These are phyloP conservation scores for Magnusiomyces suaveolens DNA, from an alignment of 1,139 yeast genomes.

Conservation along the genomic window DNA sequence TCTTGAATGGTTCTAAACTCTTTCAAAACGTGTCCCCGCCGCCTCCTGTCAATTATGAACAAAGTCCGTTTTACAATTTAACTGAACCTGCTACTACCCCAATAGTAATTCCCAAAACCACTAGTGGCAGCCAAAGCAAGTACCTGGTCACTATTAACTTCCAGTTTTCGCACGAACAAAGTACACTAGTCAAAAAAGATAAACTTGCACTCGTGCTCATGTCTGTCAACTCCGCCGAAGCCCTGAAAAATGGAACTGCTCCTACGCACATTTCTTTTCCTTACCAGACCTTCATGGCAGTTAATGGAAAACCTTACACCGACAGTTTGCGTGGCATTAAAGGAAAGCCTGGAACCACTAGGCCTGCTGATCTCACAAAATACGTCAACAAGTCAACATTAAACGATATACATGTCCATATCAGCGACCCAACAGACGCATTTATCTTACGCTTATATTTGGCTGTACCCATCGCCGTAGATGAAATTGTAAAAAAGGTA, in stretches of 20 bases:
- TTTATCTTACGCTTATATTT: conserved; percentile 25
- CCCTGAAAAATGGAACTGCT: background rate
- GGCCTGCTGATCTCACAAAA: conserved; percentile 33
- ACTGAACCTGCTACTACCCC: conserved; percentile 4
- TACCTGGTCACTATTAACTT: background rate
- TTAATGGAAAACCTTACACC: conserved; percentile 27
- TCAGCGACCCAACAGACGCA: conserved; percentile 16
- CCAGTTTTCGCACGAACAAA: background rate
- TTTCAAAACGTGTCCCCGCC: background rate
- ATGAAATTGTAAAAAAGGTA: conserved; percentile 24
- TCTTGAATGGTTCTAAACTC: too few species aligned
- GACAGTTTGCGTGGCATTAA: conserved; percentile 27
- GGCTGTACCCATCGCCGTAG: conserved; percentile 21
- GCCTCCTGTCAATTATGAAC: background rate
- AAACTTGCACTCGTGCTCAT: conserved; percentile 3
- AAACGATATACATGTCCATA: conserved; percentile 24
- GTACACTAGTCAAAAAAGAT: background rate
- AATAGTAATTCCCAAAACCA: conserved; percentile 2
- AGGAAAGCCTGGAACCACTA: conserved; percentile 33
- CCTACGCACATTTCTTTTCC: background rate
- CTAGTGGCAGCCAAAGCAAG: background rate
- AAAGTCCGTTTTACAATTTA: conserved; percentile 8
- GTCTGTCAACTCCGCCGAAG: conserved; percentile 2
- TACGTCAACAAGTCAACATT: conserved; percentile 11
- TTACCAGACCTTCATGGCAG: conserved; percentile 20